These are phyloP conservation scores for Hysterium pulicare DNA, from an alignment of 2,329 filamentous ascomycete species.

Conservation along the genomic window DNA sequence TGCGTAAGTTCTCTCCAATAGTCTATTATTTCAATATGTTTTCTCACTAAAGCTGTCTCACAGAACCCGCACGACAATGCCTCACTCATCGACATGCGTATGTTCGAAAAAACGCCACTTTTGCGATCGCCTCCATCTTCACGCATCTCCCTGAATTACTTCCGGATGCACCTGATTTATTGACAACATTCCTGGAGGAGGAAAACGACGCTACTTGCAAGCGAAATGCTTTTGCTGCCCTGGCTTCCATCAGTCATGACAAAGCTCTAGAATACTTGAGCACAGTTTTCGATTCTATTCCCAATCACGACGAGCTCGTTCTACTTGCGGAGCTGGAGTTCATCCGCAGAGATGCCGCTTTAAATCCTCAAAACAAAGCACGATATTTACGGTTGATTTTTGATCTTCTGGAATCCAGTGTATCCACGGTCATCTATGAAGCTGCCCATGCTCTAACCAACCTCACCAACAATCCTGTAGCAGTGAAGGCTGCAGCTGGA, in stretches of 20 bases:
- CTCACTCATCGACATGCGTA: constrained; percentile 96
- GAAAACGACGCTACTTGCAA: constrained; percentile 97
- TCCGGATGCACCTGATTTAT: constrained; percentile 89
- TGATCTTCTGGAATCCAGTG: constrained; percentile 86
- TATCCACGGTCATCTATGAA: constrained; percentile 95
- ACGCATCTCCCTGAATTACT: constrained; percentile 88
- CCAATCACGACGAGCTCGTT: constrained; percentile 89
- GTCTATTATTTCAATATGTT: not conserved
- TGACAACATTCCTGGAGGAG: constrained; percentile 81
- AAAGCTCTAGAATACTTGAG: constrained; percentile 86
- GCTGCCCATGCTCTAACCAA: constrained; percentile 92
- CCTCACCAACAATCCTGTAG: constrained; percentile 92
- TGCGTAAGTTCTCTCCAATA: constrained; percentile 46
- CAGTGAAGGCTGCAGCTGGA: constrained; percentile 90
- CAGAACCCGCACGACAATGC: too few species aligned
- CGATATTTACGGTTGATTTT: constrained; percentile 93
- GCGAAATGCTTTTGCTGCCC: constrained; percentile 91
- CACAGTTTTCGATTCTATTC: constrained; percentile 85
- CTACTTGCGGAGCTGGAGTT: constrained; percentile 95
- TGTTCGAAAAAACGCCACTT: constrained; percentile 96
- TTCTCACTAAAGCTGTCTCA: too few species aligned
- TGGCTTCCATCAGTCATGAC: constrained; percentile 88
- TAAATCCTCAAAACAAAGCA: constrained; percentile 93
- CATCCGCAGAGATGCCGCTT: constrained; percentile 93
- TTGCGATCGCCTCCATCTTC: constrained; percentile 88